phyloP scores from a whole-genome alignment of 2,329 filamentous ascomycete species.

The Ophiostoma ulmi region DNA sequence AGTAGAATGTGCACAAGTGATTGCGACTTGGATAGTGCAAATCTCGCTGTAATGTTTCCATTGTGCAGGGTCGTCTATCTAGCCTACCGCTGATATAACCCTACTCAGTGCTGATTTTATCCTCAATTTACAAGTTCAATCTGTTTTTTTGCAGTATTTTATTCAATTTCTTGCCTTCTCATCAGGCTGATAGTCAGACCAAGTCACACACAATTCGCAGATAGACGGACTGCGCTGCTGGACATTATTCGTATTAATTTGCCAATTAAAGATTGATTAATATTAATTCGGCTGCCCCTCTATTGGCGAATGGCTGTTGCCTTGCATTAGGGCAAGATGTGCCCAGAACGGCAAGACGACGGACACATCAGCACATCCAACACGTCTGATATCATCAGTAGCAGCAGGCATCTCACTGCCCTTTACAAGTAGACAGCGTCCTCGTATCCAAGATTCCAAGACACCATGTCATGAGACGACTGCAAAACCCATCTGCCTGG shows the following conservation, averaged over 20 bases:
- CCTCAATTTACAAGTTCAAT: not conserved
- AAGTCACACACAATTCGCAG: not conserved
- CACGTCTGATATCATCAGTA: not conserved
- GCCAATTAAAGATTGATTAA: not conserved
- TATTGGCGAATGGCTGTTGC: slow-evolving; percentile 27
- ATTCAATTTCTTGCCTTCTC: not conserved
- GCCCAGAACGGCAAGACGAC: slow-evolving; percentile 11
- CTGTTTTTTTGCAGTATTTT: not conserved
- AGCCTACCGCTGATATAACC: not conserved
- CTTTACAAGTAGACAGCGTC: not conserved
- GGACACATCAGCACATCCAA: not conserved
- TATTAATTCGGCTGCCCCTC: slow-evolving; percentile 5
- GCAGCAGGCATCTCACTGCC: not conserved
- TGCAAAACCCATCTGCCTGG: not conserved
- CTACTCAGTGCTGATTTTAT: not conserved
- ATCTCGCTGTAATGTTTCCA: not conserved
- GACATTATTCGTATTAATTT: slow-evolving; percentile 1
- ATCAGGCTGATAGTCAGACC: not conserved
- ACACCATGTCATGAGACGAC: not conserved
- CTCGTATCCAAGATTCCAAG: not conserved
- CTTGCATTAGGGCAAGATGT: slow-evolving; percentile 26
- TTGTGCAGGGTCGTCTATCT: not conserved
- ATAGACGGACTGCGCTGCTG: not conserved
- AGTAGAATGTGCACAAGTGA: not conserved
- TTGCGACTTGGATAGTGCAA: not conserved